These are phyloP conservation scores for Thermothielavioides terrestris DNA, from an alignment of 495 filamentous ascomycete species.

Conservation along the genomic window DNA sequence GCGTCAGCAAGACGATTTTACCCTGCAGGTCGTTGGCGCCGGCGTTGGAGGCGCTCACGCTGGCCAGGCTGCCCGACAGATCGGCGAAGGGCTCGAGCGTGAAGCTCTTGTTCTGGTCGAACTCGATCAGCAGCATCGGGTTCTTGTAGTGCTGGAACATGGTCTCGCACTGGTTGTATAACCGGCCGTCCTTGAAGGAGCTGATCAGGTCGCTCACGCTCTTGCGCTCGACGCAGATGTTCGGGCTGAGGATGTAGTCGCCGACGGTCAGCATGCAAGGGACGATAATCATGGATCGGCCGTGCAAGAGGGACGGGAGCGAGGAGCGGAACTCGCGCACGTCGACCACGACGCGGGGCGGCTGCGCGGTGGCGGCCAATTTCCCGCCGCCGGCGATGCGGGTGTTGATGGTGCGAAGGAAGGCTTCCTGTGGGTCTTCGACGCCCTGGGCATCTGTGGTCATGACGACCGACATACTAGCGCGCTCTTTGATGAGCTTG, in stretches of 20 bases:
- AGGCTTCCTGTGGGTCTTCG: constrained; percentile 83
- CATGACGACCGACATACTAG: constrained; percentile 83
- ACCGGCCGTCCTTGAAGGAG: constrained; percentile 81
- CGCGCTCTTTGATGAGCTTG: constrained; percentile 84
- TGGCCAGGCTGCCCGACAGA: constrained; percentile 56
- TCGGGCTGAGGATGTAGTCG: constrained; percentile 86
- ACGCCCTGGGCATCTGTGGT: constrained; percentile 56
- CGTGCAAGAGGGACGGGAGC: constrained; percentile 85
- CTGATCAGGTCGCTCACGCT: constrained; percentile 82
- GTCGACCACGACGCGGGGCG: constrained; percentile 90
- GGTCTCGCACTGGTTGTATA: constrained; percentile 86
- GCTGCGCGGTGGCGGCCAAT: constrained; percentile 77
- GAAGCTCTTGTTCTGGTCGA: constrained; percentile 95
- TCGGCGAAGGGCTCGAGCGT: constrained; percentile 90
- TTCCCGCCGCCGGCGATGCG: constrained; percentile 90
- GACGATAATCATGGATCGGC: constrained; percentile 71
- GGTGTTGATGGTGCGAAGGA: constrained; percentile 92
- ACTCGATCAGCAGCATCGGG: constrained; percentile 92
- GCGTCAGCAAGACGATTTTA: constrained; percentile 84
- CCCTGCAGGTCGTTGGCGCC: constrained; percentile 69
- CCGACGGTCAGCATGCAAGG: constrained; percentile 95
- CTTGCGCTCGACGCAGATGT: constrained; percentile 91
- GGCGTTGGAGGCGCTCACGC: constrained; percentile 43
- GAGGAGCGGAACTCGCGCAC: constrained; percentile 93
- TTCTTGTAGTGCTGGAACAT: constrained; percentile 90